Evolutionary conservation across 306 rosid genomes (phyloP), one percentile per base, ranked within the genome.

Genomic region (Prunus salicina): DNA sequence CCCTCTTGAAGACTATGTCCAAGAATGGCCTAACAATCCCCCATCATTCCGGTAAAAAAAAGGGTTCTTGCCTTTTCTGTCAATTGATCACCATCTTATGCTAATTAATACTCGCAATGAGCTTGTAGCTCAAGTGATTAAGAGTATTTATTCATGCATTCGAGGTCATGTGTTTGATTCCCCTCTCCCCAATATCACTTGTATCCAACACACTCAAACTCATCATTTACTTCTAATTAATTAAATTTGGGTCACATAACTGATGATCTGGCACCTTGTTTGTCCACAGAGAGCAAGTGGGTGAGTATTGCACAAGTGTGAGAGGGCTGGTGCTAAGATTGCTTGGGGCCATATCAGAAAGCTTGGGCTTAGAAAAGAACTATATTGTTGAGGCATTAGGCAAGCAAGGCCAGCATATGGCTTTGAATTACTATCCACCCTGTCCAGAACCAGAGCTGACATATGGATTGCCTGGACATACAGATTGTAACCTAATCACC

Each of bases 391-490:
- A 80, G 12, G 75, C 86, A n/a, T 43, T 84, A 15, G 88, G 87
- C 16, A 82, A 28, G 47, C 88, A 84, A 24, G 88, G 85, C 0
- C 91, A 87, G 12, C 88, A 87, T 64, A 84, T 87, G 88, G 91
- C 91, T 18, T 12, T 87, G 74, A 87, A 87, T 74, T 87, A 87
- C 78, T 84, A 87, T 27, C 91, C 91, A 0, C 83, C 85, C 9
- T 87, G 88, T 73, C 86, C 91, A 13, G 71, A 87, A 67, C 91
- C 88, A 15, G 91, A 84, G 73, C 88, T 87, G 45, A 84, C 91
- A 3, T 87, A 80, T 45, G 91, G 88, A 53, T 75, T 87, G 76
- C 88, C 91, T 0, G 78, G 82, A 32, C 91, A 87, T 50, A 84
- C 91, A 2, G 91, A 87, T 43, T 75, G 83, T 5, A 87, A 87